A percentile compares a stretch with the other conserved stretches of the same genome.
These are phyloP conservation scores for Tylopilus vinaceipallidus DNA, from an alignment of 768 basidiomycete species.

Conservation along the genomic window DNA sequence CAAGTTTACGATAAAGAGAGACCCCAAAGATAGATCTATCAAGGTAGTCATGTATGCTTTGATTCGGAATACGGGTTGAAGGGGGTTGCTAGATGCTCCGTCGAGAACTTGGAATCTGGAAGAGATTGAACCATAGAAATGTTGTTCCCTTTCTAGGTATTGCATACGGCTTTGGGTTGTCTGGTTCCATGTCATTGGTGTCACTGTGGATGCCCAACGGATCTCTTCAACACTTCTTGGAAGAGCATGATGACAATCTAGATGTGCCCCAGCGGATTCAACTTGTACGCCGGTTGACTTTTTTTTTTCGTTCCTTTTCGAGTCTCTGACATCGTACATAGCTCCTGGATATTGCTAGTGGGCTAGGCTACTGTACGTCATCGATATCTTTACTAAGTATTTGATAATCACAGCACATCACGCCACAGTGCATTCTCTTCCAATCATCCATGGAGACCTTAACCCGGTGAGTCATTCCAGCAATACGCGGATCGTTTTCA, in stretches of 20 bases:
- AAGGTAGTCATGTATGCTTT: no score
- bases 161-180: no score
- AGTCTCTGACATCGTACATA: no score
- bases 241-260: constrained; percentile 2
- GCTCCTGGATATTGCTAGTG: constrained; percentile 14
- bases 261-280: constrained; percentile 1
- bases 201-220: no score
- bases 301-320: no score
- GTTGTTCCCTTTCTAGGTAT: no score
- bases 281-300: constrained; percentile 13
- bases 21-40: not conserved
- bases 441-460: constrained; percentile 21
- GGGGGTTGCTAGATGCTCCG: constrained; percentile 27
- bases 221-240: constrained; percentile 18
- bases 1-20: not conserved
- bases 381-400: not conserved
- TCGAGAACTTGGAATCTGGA: constrained; percentile 33
- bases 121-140: constrained; percentile 21
- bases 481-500: not conserved
- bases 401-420: no score
- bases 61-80: no score
- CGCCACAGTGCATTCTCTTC: constrained; percentile 13
- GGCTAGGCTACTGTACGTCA: constrained; percentile 14
- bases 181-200: no score
- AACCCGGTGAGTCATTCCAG: constrained; percentile 9